phyloP scores from a whole-genome alignment of 169 alveolate genomes.

The Toxoplasma gondii region DNA sequence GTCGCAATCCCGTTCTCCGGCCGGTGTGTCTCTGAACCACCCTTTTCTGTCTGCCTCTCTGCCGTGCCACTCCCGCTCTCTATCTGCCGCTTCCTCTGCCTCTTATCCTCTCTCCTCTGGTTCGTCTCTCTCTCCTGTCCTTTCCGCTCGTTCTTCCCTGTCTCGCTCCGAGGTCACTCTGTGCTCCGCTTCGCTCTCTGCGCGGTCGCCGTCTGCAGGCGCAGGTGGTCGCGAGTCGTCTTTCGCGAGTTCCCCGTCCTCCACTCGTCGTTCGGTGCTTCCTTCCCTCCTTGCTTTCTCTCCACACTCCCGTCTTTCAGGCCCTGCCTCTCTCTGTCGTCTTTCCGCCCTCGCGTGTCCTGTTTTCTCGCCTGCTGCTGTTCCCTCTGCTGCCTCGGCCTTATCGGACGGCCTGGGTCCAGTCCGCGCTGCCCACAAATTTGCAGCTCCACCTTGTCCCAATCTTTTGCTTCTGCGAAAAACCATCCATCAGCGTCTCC shows the following conservation, averaged over 20 bases:
- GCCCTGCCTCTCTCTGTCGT: background rate
- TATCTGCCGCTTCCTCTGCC: background rate
- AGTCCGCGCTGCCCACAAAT: slow-evolving; percentile 56
- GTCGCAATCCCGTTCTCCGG: too few relatives aligned
- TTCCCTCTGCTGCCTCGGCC: too few relatives aligned
- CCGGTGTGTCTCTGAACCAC: background rate
- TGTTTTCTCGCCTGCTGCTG: background rate
- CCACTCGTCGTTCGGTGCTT: background rate
- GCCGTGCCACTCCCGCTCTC: background rate
- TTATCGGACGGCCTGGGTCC: background rate
- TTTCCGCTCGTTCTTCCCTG: background rate
- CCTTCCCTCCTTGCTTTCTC: background rate
- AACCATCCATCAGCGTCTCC: slow-evolving; percentile 74
- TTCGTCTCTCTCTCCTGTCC: background rate
- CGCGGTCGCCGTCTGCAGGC: too few relatives aligned
- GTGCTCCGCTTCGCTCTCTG: background rate
- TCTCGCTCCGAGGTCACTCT: background rate
- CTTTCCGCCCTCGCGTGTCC: background rate
- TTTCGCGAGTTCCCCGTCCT: background rate
- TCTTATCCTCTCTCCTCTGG: background rate
- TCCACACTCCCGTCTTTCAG: background rate
- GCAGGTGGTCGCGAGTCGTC: too few relatives aligned
- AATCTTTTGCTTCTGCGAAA: slow-evolving; percentile 58
- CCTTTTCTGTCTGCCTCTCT: background rate
- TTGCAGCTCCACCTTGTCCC: slow-evolving; percentile 70